Evolutionary conservation across 2,329 filamentous ascomycete genomes (phyloP), one percentile per base, ranked within the genome.

Genomic region (Neofusicoccum sp.): DNA sequence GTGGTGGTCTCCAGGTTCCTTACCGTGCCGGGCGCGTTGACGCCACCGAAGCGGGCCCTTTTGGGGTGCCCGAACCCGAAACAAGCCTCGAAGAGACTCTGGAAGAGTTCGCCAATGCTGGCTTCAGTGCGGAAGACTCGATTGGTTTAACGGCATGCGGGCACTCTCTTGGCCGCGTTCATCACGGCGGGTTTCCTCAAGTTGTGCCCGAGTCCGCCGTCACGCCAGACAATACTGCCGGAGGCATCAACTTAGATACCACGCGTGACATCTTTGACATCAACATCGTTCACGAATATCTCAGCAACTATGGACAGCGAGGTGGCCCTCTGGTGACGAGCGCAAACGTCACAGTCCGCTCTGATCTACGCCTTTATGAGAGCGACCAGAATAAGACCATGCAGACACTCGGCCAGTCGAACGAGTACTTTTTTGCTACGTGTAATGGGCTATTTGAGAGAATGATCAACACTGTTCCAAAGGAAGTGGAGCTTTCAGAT

Each of bases 141-240:
- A 63, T 70, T 43, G 64, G 62, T 14, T 56, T 75, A 31, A 67
- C 70, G 26, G 71, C 73, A 7, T 75, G 72, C 58, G 73, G 73
- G 2, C 73, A 75, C 60, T 70, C 67, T 1, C 64, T 75, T 33
- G 73, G 73, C 16, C 68, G 71, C n/a, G 71, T 75, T 7, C 72
- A 75, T 56, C 64, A 65, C 30, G 65, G 62, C 31, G 69, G 68
- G 20, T 70, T 67, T 54, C 72, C 72, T 11, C 65, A 71, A 33
- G 71, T 75, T 47, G 70, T 72, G 8, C 63, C 67, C 7, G 64
- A 63, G 45, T 62, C 54, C 11, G 63, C 59, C 24, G 63, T 65
- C n/a, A 63, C 47, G 49, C 62, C 65, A 1, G 60, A 65, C 16
- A 69, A 69, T 56, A 68, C 69, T 4, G 64, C 64, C 5, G 67